phyloP scores from a whole-genome alignment of 768 basidiomycete species.

The Naganishia vishniacii region DNA sequence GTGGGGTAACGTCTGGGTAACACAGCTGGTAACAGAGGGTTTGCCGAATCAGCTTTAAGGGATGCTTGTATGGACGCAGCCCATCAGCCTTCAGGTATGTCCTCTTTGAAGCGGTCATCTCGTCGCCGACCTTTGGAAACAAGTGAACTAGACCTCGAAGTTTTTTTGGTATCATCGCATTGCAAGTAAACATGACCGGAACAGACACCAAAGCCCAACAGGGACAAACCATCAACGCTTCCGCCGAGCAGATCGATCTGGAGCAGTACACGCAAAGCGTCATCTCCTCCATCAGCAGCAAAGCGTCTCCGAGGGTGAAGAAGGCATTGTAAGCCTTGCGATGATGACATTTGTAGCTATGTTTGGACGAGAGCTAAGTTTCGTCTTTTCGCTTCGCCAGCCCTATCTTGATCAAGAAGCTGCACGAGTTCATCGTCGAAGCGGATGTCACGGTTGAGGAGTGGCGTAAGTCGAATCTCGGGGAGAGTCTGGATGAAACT shows the following conservation, averaged over 20 bases:
- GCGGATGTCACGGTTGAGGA: slow-evolving; percentile 16
- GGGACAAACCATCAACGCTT: background rate
- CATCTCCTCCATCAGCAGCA: slow-evolving; percentile 13
- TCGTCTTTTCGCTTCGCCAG: background rate
- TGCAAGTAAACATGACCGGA: background rate
- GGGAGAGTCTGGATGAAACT: too few relatives aligned
- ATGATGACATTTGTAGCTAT: too few relatives aligned
- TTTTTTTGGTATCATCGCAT: too few relatives aligned
- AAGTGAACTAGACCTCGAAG: too few relatives aligned
- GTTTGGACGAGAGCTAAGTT: background rate
- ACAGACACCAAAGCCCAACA: background rate
- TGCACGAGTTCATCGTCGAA: slow-evolving; percentile 19
- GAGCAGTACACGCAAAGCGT: slow-evolving; percentile 19
- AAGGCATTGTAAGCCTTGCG: slow-evolving; percentile 7
- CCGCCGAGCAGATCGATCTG: background rate
- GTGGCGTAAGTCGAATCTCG: background rate
- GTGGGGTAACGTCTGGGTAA: background rate
- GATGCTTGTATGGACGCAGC: too few relatives aligned
- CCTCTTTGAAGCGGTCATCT: too few relatives aligned
- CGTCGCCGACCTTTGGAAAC: too few relatives aligned
- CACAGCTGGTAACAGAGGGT: background rate
- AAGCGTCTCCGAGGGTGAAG: slow-evolving; percentile 8
- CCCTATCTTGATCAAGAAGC: slow-evolving; percentile 16
- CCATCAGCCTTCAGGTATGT: too few relatives aligned
- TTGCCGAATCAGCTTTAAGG: background rate